Conservation (phyloP, 495 filamentous ascomycete genomes). For the Tetracladium marchalianum region DNA sequence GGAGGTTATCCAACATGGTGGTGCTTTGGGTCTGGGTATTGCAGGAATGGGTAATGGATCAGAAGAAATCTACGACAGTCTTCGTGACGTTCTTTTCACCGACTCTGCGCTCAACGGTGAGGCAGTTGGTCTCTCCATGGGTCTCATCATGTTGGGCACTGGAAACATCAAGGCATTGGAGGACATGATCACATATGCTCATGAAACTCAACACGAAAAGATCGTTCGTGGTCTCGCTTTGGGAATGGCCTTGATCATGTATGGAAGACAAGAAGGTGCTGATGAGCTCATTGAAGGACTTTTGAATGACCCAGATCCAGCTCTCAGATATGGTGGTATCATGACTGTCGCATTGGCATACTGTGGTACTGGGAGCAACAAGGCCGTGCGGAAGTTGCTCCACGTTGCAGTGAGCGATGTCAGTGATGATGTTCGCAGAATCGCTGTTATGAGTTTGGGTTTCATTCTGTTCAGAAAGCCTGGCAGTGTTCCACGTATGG, state of each 20-base stretch:
- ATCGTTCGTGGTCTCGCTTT: conserved; percentile 91
- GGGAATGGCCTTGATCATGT: conserved; percentile 99
- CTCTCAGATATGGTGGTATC: conserved; percentile 92
- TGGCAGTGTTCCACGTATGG: conserved; percentile 94
- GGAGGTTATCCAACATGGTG: conserved; percentile 95
- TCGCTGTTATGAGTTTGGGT: conserved; percentile 96
- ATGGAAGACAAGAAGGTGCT: conserved; percentile 85
- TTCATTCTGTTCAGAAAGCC: conserved; percentile 99
- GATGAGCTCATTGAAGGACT: conserved; percentile 91
- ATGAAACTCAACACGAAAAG: conserved; percentile 98
- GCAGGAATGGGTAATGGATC: conserved; percentile 96
- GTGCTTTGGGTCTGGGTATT: conserved; percentile 88
- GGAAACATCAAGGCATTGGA: conserved; percentile 84
- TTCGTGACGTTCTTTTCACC: conserved; percentile 75
- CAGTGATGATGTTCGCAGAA: conserved; percentile 90
- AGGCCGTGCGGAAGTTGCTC: conserved; percentile 93
- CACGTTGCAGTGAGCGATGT: conserved; percentile 98
- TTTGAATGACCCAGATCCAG: conserved; percentile 86
- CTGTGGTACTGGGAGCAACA: conserved; percentile 95
- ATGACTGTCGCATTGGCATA: conserved; percentile 98
- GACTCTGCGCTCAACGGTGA: conserved; percentile 96
- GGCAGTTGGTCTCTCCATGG: conserved; percentile 91
- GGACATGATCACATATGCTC: conserved; percentile 95
- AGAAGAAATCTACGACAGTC: conserved; percentile 81
- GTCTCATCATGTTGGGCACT: conserved; percentile 93